Evolutionary conservation across 768 basidiomycete species (phyloP), one percentile per base, ranked within the genome.

Genomic region (Mycena vitilis): DNA sequence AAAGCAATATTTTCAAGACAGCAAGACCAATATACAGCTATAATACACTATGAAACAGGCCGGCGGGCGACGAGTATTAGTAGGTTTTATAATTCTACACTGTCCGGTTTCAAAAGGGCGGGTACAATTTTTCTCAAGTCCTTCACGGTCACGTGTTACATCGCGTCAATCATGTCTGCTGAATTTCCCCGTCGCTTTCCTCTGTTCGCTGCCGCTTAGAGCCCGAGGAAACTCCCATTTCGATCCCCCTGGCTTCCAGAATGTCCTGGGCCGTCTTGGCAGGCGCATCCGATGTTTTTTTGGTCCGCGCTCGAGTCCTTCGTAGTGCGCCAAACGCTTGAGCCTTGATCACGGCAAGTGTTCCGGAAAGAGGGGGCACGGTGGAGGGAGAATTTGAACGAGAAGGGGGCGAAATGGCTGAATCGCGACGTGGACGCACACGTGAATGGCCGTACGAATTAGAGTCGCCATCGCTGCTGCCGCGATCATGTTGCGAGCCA

Each of bases 271-370:
- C 92, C 68, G 91, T 90, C 69, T 89, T 91, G 38, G 91, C 88
- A 45, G 88, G 83, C 23, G 81, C 89, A 70, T 93, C 93, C 49
- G 91, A 86, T 44, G 88, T 81, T 78, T 88, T 90, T 83, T 91
- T 95, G 58, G 87, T 85, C 68, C 91, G 86, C 49, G 90, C 85
- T 66, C 94, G 88, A 62, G 93, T 91, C 78, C 94, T 86, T 59
- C 94, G 90, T 71, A 94, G 82, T 22, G 92, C 92, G 38, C 94
- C 94, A 76, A 95, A 95, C 45, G 94, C 91, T 76, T 95, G 93
- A 49, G 94, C 94, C 81, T 95, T 95, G 81, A 95, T 94, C 65
- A 95, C 93, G 60, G 94, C 94, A 54, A 95, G 87, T 37, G 94
- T 95, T 30, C 92, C 91, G 57, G 91, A 93, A 75, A 94, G 79